phyloP scores from a whole-genome alignment of 2,329 filamentous ascomycete species.

The Paracoccidioides lutzii region DNA sequence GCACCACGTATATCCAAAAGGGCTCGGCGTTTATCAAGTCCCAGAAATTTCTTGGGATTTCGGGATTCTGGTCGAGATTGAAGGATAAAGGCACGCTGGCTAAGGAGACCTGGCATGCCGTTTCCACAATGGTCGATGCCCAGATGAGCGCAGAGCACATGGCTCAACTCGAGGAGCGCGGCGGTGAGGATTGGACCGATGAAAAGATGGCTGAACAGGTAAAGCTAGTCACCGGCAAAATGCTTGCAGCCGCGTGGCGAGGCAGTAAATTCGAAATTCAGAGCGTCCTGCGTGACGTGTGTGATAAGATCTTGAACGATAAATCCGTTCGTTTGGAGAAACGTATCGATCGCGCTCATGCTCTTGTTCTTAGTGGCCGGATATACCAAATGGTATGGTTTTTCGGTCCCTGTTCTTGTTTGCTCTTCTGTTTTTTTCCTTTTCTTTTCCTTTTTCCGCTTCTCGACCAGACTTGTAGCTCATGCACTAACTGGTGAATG shows the following conservation, averaged over 20 bases:
- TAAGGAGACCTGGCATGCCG: conserved; percentile 98
- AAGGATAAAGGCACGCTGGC: conserved; percentile 95
- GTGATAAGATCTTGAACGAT: conserved; percentile 71
- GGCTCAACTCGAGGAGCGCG: conserved; percentile 87
- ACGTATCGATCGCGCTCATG: conserved; percentile 80
- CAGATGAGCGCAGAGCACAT: conserved; percentile 99
- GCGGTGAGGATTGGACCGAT: conserved; percentile 95
- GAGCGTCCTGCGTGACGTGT: conserved; percentile 86
- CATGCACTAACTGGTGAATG: not conserved
- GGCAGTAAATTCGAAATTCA: conserved; percentile 98
- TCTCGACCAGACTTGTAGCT: not conserved
- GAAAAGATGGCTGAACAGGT: conserved; percentile 95
- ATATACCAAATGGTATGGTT: conserved; percentile 68
- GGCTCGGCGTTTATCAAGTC: conserved; percentile 78
- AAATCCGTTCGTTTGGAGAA: conserved; percentile 70
- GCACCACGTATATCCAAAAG: conserved; percentile 79
- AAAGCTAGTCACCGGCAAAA: conserved; percentile 91
- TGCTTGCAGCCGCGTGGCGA: conserved; percentile 89
- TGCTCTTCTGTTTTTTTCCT: not conserved
- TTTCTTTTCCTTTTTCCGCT: not conserved
- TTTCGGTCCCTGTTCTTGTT: not conserved
- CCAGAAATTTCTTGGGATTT: conserved; percentile 93
- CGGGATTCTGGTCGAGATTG: conserved; percentile 83
- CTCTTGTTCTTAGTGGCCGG: conserved; percentile 75
- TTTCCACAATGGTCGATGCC: conserved; percentile 88